Conservation (phyloP, 805 yeast species). For the Schwanniomyces pseudopolymorphus region DNA sequence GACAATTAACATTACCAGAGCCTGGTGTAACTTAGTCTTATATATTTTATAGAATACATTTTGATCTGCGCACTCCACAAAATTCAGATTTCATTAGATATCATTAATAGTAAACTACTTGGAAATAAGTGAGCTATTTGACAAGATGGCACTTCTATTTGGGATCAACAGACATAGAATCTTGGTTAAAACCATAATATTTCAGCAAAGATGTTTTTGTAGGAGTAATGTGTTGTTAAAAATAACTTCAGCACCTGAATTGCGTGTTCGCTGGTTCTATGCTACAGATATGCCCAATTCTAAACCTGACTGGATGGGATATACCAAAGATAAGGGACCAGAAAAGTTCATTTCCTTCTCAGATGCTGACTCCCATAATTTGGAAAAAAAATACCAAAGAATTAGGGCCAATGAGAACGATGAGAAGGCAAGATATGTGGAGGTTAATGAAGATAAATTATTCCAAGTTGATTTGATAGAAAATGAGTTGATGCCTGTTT, state of each 20-base stretch:
- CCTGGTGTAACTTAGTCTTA: conserved; percentile 49
- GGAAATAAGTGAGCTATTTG: neutral
- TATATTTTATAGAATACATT: neutral
- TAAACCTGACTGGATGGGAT: conserved; percentile 63
- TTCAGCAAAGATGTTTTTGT: neutral
- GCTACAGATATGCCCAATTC: conserved; percentile 75
- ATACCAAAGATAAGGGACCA: conserved; percentile 51
- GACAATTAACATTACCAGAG: conserved; percentile 49
- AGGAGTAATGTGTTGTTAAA: neutral
- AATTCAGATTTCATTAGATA: neutral
- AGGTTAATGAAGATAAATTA: conserved; percentile 79
- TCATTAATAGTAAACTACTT: neutral
- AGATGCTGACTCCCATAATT: conserved; percentile 53
- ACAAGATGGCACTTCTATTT: neutral
- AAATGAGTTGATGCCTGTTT: conserved; percentile 63
- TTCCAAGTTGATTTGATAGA: conserved; percentile 65
- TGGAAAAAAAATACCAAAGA: conserved; percentile 53
- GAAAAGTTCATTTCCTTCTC: conserved; percentile 68
- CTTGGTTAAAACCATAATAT: neutral
- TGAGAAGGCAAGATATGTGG: conserved; percentile 26
- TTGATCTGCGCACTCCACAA: neutral
- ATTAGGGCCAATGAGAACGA: neutral
- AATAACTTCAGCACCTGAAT: conserved; percentile 8
- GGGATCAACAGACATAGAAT: neutral
- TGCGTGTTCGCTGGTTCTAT: conserved; percentile 64